A percentile compares a stretch with the other conserved stretches of the same genome.
Conservation (phyloP, 768 basidiomycete genomes). For the Xanthoconium purpureum region DNA sequence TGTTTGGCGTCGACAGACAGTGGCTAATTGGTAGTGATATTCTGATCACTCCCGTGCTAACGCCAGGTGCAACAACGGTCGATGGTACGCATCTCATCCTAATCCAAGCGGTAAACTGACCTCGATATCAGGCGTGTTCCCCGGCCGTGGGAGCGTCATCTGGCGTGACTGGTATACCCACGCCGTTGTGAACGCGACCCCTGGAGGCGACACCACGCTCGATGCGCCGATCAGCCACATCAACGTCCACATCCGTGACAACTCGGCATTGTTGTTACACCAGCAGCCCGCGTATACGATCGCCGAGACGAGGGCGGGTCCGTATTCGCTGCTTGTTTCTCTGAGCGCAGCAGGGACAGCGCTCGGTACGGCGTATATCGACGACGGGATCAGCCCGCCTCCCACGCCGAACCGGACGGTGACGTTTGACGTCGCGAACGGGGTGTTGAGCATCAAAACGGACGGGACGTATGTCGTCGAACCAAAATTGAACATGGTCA, state of each 20-base stretch:
- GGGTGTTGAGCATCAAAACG: constrained; percentile 36
- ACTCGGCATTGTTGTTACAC: constrained; percentile 60
- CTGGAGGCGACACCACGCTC: constrained; percentile 44
- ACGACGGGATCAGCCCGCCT: constrained; percentile 55
- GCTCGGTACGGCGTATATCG: constrained; percentile 59
- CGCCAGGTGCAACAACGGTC: constrained; percentile 63
- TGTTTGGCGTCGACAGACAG: constrained; percentile 60
- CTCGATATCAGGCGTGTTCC: constrained; percentile 51
- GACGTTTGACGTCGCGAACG: constrained; percentile 38
- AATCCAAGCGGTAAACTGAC: not conserved
- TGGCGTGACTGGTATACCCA: constrained; percentile 77
- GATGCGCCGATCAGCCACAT: constrained; percentile 68
- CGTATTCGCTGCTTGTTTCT: constrained; percentile 60
- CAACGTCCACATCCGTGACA: constrained; percentile 68
- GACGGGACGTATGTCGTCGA: constrained; percentile 30
- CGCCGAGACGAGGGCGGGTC: constrained; percentile 55
- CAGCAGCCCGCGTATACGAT: constrained; percentile 59
- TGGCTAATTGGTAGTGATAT: constrained; percentile 69
- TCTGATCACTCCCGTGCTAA: constrained; percentile 71
- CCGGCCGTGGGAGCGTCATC: constrained; percentile 50
- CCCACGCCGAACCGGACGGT: constrained; percentile 50
- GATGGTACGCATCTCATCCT: constrained; percentile 42
- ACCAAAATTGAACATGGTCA: constrained; percentile 48
- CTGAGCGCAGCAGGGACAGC: constrained; percentile 46
- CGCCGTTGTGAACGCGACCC: constrained; percentile 43